These are phyloP conservation scores for Talaromyces atroroseus DNA, from an alignment of 2,329 filamentous ascomycete genomes.

Conservation along the genomic window DNA sequence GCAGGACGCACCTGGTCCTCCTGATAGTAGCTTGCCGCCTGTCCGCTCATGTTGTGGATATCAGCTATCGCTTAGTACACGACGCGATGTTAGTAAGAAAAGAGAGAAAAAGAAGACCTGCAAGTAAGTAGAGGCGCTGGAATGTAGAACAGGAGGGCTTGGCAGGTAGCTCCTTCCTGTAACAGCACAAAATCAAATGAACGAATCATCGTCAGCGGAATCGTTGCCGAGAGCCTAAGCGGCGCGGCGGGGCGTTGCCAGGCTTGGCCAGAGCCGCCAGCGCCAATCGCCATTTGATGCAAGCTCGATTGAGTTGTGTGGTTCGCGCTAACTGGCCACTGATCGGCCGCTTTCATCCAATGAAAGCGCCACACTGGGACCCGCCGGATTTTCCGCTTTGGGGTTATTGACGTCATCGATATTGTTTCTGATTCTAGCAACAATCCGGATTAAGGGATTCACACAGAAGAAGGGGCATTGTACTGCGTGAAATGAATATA, in stretches of 20 bases:
- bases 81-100: background rate
- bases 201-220: background rate
- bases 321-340: background rate
- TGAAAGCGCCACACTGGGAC: background rate
- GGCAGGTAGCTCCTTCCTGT: background rate
- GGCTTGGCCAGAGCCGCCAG: background rate
- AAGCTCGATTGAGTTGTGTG: background rate
- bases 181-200: background rate
- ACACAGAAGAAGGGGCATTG: no score
- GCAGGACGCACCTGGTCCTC: constrained; percentile 20
- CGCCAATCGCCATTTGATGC: background rate
- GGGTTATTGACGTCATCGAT: constrained; percentile 1
- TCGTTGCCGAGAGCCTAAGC: background rate
- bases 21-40: constrained; percentile 35
- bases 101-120: background rate
- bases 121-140: background rate
- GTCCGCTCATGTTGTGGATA: constrained; percentile 28
- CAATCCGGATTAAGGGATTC: no score
- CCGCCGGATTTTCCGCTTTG: background rate
- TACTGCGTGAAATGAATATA: no score
- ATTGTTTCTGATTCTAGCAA: background rate
- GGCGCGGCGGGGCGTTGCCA: background rate
- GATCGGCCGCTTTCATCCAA: background rate
- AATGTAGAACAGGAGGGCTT: background rate
- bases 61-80: background rate